phyloP scores from a whole-genome alignment of 371 early-diverging fungal genomes.

The Mucor ambiguus region DNA sequence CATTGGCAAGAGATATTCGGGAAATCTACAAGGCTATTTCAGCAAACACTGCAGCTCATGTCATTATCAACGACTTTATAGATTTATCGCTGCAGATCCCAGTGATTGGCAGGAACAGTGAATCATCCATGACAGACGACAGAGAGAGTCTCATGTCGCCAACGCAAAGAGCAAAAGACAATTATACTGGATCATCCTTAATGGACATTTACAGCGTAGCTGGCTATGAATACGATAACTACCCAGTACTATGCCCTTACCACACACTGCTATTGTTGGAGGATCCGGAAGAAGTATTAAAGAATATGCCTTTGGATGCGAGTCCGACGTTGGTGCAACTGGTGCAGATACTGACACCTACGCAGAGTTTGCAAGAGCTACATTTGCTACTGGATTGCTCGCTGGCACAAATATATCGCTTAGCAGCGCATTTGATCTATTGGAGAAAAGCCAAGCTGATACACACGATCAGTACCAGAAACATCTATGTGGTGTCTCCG shows the following conservation, averaged over 20 bases:
- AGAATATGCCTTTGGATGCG: slow-evolving; percentile 78
- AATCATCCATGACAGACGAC: background rate
- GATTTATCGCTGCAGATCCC: slow-evolving; percentile 79
- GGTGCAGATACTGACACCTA: slow-evolving; percentile 89
- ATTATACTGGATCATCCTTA: slow-evolving; percentile 29
- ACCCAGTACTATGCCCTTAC: slow-evolving; percentile 83
- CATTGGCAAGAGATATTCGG: slow-evolving; percentile 61
- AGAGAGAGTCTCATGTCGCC: slow-evolving; percentile 11
- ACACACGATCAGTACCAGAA: slow-evolving; percentile 75
- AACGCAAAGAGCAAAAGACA: slow-evolving; percentile 15
- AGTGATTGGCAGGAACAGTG: slow-evolving; percentile 23
- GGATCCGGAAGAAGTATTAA: slow-evolving; percentile 81
- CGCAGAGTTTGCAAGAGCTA: slow-evolving; percentile 80
- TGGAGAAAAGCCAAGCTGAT: slow-evolving; percentile 91
- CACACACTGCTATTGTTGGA: slow-evolving; percentile 84
- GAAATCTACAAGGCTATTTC: slow-evolving; percentile 66
- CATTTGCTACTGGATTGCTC: slow-evolving; percentile 86
- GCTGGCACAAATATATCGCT: slow-evolving; percentile 83
- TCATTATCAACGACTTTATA: slow-evolving; percentile 78
- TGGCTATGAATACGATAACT: slow-evolving; percentile 64
- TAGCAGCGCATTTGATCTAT: slow-evolving; percentile 89
- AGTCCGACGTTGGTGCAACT: slow-evolving; percentile 84
- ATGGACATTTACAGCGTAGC: slow-evolving; percentile 55
- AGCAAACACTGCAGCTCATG: slow-evolving; percentile 59
- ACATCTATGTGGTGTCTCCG: slow-evolving; percentile 82